A percentile compares a stretch with the other conserved stretches of the same genome.
Evolutionary conservation across 163 green algal species (phyloP).

Genomic region (Chlorella variabilis): DNA sequence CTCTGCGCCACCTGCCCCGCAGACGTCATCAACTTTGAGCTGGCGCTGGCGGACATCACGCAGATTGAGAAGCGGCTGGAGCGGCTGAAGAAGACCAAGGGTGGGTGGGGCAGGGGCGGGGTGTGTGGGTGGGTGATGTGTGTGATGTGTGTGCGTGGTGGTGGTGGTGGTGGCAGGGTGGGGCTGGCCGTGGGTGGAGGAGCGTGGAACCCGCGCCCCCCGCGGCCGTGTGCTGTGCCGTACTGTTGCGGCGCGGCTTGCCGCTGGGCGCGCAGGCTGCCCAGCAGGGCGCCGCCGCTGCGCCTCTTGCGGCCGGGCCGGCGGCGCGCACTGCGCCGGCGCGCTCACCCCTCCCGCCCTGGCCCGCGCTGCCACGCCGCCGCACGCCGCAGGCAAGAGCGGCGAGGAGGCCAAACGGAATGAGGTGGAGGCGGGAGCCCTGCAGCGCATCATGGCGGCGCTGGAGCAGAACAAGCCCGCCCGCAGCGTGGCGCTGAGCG

Average conservation of each 20-base stretch:
- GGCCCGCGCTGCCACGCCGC: background rate
- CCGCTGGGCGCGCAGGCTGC: too few species aligned
- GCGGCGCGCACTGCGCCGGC: background rate
- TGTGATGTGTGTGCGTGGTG: too few species aligned
- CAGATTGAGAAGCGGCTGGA: conserved; percentile 61
- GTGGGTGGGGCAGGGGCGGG: too few species aligned
- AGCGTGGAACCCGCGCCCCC: too few species aligned
- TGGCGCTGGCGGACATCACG: conserved; percentile 90
- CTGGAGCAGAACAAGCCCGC: conserved; percentile 77
- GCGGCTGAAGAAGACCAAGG: conserved; percentile 76
- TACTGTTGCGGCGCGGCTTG: too few species aligned
- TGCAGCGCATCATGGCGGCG: conserved; percentile 67
- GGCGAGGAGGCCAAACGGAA: conserved; percentile 47
- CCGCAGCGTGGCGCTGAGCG: conserved; percentile 74
- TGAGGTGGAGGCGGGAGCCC: conserved; percentile 66
- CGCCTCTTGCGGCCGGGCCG: too few species aligned
- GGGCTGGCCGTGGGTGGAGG: too few species aligned
- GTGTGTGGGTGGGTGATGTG: too few species aligned
- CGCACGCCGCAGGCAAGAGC: conserved; percentile 33
- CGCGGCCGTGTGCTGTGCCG: too few species aligned
- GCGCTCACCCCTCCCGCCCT: background rate
- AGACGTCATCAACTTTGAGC: conserved; percentile 98
- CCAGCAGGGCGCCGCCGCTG: too few species aligned
- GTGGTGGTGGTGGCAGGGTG: too few species aligned
- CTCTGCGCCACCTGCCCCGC: conserved; percentile 27